A percentile compares a stretch with the other conserved stretches of the same genome.
Conservation (phyloP, 768 basidiomycete genomes). For the Guyanaporus albipodus region DNA sequence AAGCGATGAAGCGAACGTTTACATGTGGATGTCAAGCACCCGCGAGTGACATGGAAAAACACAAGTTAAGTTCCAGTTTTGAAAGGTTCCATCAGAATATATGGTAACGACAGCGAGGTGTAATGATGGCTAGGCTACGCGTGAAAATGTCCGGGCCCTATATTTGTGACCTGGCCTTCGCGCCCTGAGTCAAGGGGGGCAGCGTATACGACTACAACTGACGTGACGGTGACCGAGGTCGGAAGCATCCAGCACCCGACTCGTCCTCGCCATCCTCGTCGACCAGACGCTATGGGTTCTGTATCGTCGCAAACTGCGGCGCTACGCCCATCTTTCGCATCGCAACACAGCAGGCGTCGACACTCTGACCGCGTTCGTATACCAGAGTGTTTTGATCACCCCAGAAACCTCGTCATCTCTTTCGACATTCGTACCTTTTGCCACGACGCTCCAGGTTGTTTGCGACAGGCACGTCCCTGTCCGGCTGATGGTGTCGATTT, state of each 20-base stretch:
- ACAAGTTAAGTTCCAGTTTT: conserved; percentile 3
- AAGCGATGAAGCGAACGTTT: not conserved
- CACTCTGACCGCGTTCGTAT: conserved; percentile 11
- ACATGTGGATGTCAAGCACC: conserved; percentile 1
- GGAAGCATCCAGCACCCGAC: not conserved
- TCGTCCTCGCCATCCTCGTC: not conserved
- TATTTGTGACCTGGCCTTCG: no score
- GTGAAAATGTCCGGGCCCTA: no score
- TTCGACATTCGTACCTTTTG: conserved; percentile 14
- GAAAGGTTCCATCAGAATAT: conserved; percentile 5
- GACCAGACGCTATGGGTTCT: not conserved
- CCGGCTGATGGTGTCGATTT: no score
- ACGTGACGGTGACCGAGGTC: conserved; percentile 12
- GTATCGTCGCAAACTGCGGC: conserved; percentile 7
- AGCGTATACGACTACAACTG: no score
- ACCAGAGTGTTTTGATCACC: not conserved
- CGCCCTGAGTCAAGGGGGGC: conserved; percentile 3
- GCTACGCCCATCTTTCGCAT: not conserved
- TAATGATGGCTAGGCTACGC: not conserved
- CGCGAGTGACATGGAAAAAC: no score
- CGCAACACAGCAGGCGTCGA: conserved; percentile 1
- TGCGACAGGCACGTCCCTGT: conserved; percentile 2
- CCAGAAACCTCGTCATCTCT: not conserved
- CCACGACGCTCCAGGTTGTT: conserved; percentile 13
- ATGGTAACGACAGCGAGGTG: no score